Conservation (phyloP, 208 protist genomes). For the Trypanosoma theileri region DNA sequence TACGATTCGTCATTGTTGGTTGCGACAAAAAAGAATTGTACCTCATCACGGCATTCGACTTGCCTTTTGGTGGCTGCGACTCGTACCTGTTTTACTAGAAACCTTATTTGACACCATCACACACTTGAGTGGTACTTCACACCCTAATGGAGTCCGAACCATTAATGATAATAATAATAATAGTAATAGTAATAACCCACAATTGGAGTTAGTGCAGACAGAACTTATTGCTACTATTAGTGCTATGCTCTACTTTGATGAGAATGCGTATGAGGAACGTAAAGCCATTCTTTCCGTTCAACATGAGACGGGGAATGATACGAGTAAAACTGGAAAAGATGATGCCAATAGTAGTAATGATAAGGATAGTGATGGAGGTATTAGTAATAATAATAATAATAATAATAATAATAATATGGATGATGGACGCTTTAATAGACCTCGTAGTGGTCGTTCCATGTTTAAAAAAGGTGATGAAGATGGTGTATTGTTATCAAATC, state of each 20-base stretch:
- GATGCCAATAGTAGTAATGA: not conserved
- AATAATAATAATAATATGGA: not conserved
- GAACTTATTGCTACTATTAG: constrained; percentile 17
- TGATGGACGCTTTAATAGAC: constrained; percentile 10
- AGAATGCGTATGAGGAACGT: constrained; percentile 20
- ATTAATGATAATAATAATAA: not conserved
- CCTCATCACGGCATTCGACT: constrained; percentile 33
- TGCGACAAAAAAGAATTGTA: constrained; percentile 23
- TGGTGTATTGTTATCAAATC: constrained; percentile 27
- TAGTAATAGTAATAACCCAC: not conserved
- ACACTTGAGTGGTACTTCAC: not conserved
- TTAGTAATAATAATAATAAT: not conserved
- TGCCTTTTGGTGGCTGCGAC: constrained; percentile 40
- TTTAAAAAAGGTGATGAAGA: constrained; percentile 26
- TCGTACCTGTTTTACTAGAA: constrained; percentile 31
- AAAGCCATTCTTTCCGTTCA: not conserved
- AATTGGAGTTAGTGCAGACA: constrained; percentile 12
- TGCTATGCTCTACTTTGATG: constrained; percentile 32
- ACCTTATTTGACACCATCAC: constrained; percentile 9
- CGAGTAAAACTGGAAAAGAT: not conserved
- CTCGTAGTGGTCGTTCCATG: constrained; percentile 28
- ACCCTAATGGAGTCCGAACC: not conserved
- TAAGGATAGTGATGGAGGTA: not conserved
- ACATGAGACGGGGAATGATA: not conserved
- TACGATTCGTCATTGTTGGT: constrained; percentile 37